Evolutionary conservation across 768 basidiomycete genomes (phyloP), one percentile per base, ranked within the genome.

Genomic region (Calocera viscosa): DNA sequence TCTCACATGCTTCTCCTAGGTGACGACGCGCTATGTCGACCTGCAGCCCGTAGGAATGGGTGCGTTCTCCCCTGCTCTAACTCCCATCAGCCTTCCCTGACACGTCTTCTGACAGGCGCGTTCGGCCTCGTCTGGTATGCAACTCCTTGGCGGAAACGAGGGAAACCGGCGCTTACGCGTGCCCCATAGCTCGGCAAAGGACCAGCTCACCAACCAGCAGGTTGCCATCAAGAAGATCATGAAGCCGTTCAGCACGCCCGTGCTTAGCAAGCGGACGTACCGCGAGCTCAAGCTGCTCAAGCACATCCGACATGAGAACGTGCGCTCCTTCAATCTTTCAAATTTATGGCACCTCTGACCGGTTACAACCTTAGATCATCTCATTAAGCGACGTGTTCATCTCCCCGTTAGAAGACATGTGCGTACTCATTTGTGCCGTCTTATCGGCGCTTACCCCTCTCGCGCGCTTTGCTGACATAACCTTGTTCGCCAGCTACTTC

Each of bases 141-240:
- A 82, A 78, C 19, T 34, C 68, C 66, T 72, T 70, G 1, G 71
- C 73, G 1, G 68, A 67, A 66, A 22, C 34, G 35, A 24, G 35
- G 10, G 28, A 24, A 17, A 34, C 66, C 64, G 2, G 35, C 14
- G 49, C 64, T 66, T 12, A 35, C 41, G 39, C 67, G 40, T 26
- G 43, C 19, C 22, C 17, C 38, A 53, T 71, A 95, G 94, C 73
- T 94, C 93, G 19, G 89, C 92, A 35, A 94, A 94, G 77, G 91
- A 95, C 76, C 94, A 97, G 77, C 84, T 98, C 66, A 95, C 93
- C 10, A 89, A 86, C 43, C 85, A 92, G 53, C 90, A 91, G 19
- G 94, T 95, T 67, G 96, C 96, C 73, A 94, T 99, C 81, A 99
- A 99, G 85, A 98, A 98, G 86, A 99, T 98, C 81, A 98, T 98